Conservation (phyloP, 2,329 filamentous ascomycete species). For the Thielaviopsis ethacetica region DNA sequence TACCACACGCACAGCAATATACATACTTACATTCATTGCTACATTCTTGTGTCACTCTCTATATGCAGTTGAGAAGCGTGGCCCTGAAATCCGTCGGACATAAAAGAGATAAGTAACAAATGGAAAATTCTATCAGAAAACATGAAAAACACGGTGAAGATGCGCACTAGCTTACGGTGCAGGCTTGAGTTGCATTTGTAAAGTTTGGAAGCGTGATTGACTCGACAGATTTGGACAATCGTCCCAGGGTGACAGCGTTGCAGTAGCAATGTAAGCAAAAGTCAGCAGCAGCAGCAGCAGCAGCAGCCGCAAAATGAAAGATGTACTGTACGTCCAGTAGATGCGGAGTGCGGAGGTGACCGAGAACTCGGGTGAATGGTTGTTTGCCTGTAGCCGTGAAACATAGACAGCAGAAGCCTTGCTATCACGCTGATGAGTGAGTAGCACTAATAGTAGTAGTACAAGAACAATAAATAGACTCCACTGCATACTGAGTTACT, state of each 20-base stretch:
- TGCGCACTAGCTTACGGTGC: not conserved
- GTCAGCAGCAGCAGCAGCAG: not conserved
- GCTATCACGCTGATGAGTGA: not conserved
- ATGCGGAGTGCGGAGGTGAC: not conserved
- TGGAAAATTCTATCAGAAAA: not conserved
- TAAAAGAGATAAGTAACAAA: not conserved
- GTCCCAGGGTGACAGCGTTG: not conserved
- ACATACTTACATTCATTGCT: not conserved
- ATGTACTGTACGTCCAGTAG: not conserved
- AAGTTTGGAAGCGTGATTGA: not conserved
- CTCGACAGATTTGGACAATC: not conserved
- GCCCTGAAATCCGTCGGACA: not conserved
- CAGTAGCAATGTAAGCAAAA: not conserved
- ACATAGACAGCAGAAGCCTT: not conserved
- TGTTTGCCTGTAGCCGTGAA: not conserved
- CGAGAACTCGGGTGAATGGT: not conserved
- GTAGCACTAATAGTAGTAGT: too few relatives aligned
- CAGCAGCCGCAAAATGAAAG: not conserved
- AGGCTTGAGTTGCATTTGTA: not conserved
- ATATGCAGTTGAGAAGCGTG: too few relatives aligned
- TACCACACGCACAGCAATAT: too few relatives aligned
- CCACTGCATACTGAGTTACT: too few relatives aligned
- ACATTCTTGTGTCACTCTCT: not conserved
- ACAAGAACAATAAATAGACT: too few relatives aligned
- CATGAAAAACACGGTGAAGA: not conserved